Evolutionary conservation across 305 asterid genomes (phyloP), one percentile per base, ranked within the genome.

Genomic region (Ilex paraguariensis): DNA sequence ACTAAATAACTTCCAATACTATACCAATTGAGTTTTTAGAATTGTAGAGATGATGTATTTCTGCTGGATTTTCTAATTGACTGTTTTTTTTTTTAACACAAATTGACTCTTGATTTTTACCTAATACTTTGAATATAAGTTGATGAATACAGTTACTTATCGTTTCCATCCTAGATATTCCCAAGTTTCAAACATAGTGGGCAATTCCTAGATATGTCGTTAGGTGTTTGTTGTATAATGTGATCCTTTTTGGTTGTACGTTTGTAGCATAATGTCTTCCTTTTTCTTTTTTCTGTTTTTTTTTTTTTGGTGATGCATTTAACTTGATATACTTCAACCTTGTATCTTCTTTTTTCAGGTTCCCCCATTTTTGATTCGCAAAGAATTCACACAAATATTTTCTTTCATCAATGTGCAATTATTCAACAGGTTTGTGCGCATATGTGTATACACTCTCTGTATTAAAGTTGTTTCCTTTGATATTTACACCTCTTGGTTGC

Each of bases 351-450:
- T 56, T 64, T 63, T 73, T 73, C 87, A 93, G 99, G 97, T 87
- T 67, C 96, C 96, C 66, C 95, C 96, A 17, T 87, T 93, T 76
- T 77, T 93, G 60, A 95, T 93, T 31, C 86, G 95, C 59, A 90
- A 93, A 69, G 85, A 90, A 75, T 89, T 86, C 82, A 90, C 92
- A 16, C 99, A 90, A 71, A 84, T 81, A 66, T 93, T 93, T 74
- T 93, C 99, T 53, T 93, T 93, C 80, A 78, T 93, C 79, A 90
- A 93, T 48, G 99, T 93, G 77, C 99, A 93, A 70, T 72, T 93
- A 70, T 93, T 93, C 71, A 93, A 93, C 92, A 93, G 99, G 97
- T 88, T 52, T 17, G 58, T 46, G 72, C 56, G 49, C 62, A 62
- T n/a, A 15, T 66, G 33, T 48, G 6, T 31, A 42, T 31, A 56